phyloP scores from a whole-genome alignment of 2,329 filamentous ascomycete genomes.

The Diaporthe eres region DNA sequence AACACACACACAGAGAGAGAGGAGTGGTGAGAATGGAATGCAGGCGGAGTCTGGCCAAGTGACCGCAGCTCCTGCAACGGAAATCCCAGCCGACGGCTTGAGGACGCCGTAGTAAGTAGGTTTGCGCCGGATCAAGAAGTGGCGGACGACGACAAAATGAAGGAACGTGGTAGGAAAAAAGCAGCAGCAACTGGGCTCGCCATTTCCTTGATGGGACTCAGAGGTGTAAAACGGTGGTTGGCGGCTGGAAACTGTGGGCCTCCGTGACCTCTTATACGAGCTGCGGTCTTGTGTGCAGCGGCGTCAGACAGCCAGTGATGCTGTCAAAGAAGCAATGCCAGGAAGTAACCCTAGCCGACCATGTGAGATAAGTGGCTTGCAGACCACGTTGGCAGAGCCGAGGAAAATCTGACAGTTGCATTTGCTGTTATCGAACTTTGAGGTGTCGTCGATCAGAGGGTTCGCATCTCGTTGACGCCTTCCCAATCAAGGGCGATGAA shows the following conservation, averaged over 20 bases:
- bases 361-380: conserved; percentile 26
- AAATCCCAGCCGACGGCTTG: background rate
- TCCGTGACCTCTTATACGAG: conserved; percentile 9
- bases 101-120: background rate
- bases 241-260: conserved; percentile 11
- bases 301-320: conserved; percentile 16
- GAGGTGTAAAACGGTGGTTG: conserved; percentile 27
- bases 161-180: background rate
- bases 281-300: conserved; percentile 7
- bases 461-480: conserved; percentile 28
- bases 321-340: conserved; percentile 4
- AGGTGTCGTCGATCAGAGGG: conserved; percentile 24
- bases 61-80: background rate
- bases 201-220: conserved; percentile 9
- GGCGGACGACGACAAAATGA: background rate
- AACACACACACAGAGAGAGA: background rate
- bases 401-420: conserved; percentile 21
- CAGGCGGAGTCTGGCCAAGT: background rate
- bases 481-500: conserved; percentile 16
- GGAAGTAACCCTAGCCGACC: background rate
- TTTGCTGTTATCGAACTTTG: background rate
- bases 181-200: background rate
- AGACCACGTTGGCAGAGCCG: conserved; percentile 8
- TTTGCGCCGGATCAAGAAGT: background rate
- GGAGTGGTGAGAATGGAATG: background rate